phyloP scores from a whole-genome alignment of 2,329 filamentous ascomycete genomes.

The Graphiopsis chlorocephala region DNA sequence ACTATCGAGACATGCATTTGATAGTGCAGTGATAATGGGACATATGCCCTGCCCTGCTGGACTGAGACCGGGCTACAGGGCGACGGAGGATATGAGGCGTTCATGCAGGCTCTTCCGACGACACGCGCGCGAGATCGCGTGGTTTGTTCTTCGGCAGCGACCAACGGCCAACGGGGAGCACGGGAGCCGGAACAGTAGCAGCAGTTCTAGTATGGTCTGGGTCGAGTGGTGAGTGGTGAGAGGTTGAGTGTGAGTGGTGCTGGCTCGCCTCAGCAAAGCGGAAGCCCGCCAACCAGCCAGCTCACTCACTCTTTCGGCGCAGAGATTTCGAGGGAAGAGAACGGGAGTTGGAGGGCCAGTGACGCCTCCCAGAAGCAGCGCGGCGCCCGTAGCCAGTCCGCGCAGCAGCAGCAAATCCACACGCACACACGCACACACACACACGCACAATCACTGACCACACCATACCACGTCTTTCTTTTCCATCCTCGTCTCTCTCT shows the following conservation, averaged over 20 bases:
- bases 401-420: not conserved
- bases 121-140: constrained; percentile 7
- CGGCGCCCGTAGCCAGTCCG: not conserved
- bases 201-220: not conserved
- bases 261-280: not conserved
- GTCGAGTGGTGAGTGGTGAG: not conserved
- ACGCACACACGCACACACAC: not conserved
- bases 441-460: not conserved
- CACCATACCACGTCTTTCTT: not conserved
- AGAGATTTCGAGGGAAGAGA: constrained; percentile 7
- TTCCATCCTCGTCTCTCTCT: not conserved
- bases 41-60: not conserved
- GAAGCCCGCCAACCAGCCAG: not conserved
- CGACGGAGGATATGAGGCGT: not conserved
- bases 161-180: not conserved
- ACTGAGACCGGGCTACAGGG: not conserved
- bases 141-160: not conserved
- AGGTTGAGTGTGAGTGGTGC: not conserved
- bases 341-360: not conserved
- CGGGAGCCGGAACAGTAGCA: not conserved
- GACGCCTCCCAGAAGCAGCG: not conserved
- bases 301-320: not conserved
- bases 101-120: constrained; percentile 11
- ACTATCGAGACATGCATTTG: constrained; percentile 1
- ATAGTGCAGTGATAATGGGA: not conserved